Conservation (phyloP, 768 basidiomycete species). For the Psilocybe cubensis region DNA sequence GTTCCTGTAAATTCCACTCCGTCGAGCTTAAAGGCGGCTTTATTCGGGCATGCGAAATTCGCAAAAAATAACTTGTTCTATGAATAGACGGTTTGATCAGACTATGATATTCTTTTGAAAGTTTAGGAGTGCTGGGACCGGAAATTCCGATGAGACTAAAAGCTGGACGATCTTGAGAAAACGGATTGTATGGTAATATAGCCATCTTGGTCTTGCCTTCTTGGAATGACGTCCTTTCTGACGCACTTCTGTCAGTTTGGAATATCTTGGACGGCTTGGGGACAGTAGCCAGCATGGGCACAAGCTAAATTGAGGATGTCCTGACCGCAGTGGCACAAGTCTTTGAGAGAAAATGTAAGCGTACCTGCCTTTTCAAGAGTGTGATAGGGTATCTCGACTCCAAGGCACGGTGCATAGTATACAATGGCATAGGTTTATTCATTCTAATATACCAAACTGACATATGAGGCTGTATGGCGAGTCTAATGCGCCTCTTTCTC, state of each 20-base stretch:
- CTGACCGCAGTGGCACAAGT: not conserved
- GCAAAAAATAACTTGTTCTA: not conserved
- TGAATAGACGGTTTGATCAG: conserved; percentile 1
- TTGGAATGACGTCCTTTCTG: conserved; percentile 13
- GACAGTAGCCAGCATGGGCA: not conserved
- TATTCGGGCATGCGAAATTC: not conserved
- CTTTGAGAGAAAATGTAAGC: not conserved
- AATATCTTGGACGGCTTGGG: not conserved
- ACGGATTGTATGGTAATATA: not conserved
- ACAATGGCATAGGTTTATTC: not conserved
- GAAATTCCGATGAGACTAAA: not conserved
- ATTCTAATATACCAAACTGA: not conserved
- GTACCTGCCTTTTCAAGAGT: not conserved
- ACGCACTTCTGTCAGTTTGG: not conserved
- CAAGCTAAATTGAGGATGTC: not conserved
- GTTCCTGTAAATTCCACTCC: not conserved
- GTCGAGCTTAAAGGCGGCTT: not conserved
- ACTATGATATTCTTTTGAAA: not conserved
- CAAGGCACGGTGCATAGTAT: not conserved
- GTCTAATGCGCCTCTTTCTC: not conserved
- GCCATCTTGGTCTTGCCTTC: conserved; percentile 3
- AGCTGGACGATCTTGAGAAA: conserved; percentile 5
- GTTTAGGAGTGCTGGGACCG: not conserved
- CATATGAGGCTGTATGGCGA: not conserved
- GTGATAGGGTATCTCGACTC: not conserved